Evolutionary conservation across 306 rosid species (phyloP), one percentile per base, ranked within the genome.

Genomic region (Ormosia emarginata): DNA sequence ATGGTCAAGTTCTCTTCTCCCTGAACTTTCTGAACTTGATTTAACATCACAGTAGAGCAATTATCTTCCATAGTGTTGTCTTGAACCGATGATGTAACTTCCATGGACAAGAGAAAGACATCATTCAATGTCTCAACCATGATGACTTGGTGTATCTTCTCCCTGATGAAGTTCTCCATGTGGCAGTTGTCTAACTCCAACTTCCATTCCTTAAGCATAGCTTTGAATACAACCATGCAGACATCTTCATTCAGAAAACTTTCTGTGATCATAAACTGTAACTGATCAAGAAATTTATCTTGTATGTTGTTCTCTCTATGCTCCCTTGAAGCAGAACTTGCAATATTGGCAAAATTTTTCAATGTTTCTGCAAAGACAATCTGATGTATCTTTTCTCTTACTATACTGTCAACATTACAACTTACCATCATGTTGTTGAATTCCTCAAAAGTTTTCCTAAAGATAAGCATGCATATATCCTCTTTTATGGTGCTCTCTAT

Each of bases 131-230:
- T 83, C 85, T 86, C 89, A 41, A 17, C 71, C 71, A 85, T 66
- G 46, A 90, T 75, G 63, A 85, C 79, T 33, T 83, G 85, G 65
- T 52, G 55, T 50, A 90, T 43, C 29, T 89, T 81, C 80, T 91
- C 90, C 67, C 71, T 77, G 8, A 87, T 67, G 24, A 56, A 63
- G 75, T 71, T 86, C 80, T 90, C 87, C 65, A 83, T 41, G 33
- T 29, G 24, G 13, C 68, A 71, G 63, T 62, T 46, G 5, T 84
- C 88, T 71, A 87, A 71, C 32, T 82, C 79, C 73, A 66, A 33
- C 47, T 80, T 62, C 97, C 92, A 90, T 71, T 91, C 88, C 72
- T 84, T 63, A 33, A 87, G 29, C 71, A 81, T 85, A 59, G 82
- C 81, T 63, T 75, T 78, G 12, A 87, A 58, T 72, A 88, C 89